A percentile compares a stretch with the other conserved stretches of the same genome.
Evolutionary conservation across 139 green algal genomes (phyloP).

Genomic region (Trebouxia sp.): DNA sequence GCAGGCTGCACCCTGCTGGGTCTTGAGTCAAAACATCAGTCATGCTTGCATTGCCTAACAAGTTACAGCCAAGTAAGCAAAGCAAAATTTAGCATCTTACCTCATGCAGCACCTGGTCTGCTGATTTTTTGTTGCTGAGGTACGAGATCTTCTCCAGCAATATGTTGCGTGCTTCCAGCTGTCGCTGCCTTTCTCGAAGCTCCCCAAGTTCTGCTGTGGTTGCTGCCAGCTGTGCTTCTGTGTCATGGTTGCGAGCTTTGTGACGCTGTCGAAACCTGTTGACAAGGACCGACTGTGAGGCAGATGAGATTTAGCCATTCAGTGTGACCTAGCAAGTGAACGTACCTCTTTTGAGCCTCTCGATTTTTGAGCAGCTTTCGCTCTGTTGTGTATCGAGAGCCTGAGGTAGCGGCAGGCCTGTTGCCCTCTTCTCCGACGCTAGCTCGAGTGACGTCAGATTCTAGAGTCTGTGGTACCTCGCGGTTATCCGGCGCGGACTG

Average conservation of each 20-base stretch:
- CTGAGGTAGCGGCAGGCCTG: background rate
- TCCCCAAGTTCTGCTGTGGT: background rate
- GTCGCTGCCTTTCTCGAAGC: background rate
- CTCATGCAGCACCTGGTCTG: background rate
- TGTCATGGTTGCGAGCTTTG: background rate
- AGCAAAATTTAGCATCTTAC: background rate
- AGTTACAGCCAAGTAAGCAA: no score
- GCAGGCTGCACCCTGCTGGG: no score
- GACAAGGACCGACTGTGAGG: no score
- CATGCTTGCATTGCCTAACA: no score
- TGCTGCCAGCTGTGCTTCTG: background rate
- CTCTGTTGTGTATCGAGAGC: background rate
- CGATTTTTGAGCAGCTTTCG: background rate
- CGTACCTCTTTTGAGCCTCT: background rate
- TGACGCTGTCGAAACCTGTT: background rate
- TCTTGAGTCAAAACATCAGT: no score
- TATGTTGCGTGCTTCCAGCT: background rate
- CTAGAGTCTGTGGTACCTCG: background rate
- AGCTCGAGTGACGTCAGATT: background rate
- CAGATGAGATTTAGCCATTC: no score
- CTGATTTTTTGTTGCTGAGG: background rate
- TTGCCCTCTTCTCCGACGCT: background rate
- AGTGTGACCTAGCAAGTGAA: no score
- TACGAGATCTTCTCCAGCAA: background rate
- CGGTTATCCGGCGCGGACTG: background rate